Evolutionary conservation across 768 basidiomycete genomes (phyloP).

Genomic region (Serendipita sp.): DNA sequence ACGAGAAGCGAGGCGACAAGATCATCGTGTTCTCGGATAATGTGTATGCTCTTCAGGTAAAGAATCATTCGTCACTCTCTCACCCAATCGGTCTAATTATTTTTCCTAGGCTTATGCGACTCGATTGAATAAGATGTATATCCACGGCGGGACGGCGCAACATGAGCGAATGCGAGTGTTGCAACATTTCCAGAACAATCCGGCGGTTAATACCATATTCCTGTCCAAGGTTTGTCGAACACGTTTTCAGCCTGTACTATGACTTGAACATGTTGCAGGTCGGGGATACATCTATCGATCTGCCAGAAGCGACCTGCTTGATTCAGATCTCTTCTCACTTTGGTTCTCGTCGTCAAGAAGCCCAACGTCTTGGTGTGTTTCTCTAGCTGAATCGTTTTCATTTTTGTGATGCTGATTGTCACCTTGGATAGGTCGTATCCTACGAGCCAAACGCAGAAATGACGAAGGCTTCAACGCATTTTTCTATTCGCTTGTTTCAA

Average conservation of each 20-base stretch:
- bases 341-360: slow-evolving; percentile 94
- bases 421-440: slow-evolving; percentile 56
- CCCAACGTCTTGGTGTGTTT: slow-evolving; percentile 71
- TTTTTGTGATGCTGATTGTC: neutral
- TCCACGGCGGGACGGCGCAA: slow-evolving; percentile 90
- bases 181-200: slow-evolving; percentile 89
- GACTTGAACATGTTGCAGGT: slow-evolving; percentile 33
- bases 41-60: slow-evolving; percentile 45
- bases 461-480: slow-evolving; percentile 99
- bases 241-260: slow-evolving; percentile 23
- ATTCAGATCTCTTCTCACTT: slow-evolving; percentile 99
- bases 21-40: slow-evolving; percentile 99
- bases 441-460: slow-evolving; percentile 92
- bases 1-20: slow-evolving; percentile 95
- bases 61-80: slow-evolving; percentile 48
- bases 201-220: slow-evolving; percentile 94
- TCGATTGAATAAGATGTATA: slow-evolving; percentile 83
- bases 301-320: slow-evolving; percentile 96
- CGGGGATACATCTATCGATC: slow-evolving; percentile 95
- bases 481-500: slow-evolving; percentile 97
- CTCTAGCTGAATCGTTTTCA: neutral
- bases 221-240: slow-evolving; percentile 47
- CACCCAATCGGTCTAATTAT: neutral
- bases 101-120: slow-evolving; percentile 52
- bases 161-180: slow-evolving; percentile 90